Conservation (phyloP, 176 grass and related monocot species). For the Oryza punctata region DNA sequence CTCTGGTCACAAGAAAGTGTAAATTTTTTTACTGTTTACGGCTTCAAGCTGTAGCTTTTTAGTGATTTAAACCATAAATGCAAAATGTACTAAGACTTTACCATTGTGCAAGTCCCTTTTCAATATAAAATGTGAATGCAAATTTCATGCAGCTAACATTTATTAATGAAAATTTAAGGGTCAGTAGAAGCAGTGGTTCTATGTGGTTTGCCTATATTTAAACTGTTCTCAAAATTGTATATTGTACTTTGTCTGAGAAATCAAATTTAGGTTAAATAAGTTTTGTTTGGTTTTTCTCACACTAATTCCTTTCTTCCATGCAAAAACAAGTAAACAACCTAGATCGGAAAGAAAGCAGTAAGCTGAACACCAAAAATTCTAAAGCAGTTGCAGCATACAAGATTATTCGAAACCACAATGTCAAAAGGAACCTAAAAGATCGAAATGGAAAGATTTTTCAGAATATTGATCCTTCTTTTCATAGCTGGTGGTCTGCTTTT, state of each 20-base stretch:
- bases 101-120: not conserved
- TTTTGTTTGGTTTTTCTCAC: not conserved
- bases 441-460: too few species aligned
- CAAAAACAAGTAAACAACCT: not conserved
- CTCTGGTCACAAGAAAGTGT: not conserved
- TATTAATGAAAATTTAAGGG: not conserved
- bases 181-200: not conserved
- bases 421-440: not conserved
- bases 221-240: not conserved
- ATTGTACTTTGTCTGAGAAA: not conserved
- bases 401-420: not conserved
- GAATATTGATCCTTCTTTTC: too few species aligned
- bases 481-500: too few species aligned
- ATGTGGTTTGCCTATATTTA: not conserved
- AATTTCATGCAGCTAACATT: slow-evolving; percentile 21
- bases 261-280: not conserved
- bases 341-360: not conserved
- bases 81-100: not conserved
- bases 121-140: not conserved
- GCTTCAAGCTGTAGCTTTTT: not conserved
- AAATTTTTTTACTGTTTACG: slow-evolving; percentile 3
- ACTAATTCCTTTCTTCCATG: not conserved
- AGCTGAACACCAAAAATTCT: not conserved
- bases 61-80: not conserved
- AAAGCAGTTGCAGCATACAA: not conserved